Evolutionary conservation across 2,329 filamentous ascomycete genomes (phyloP), one percentile per base, ranked within the genome.

Genomic region (Fusarium acutatum): DNA sequence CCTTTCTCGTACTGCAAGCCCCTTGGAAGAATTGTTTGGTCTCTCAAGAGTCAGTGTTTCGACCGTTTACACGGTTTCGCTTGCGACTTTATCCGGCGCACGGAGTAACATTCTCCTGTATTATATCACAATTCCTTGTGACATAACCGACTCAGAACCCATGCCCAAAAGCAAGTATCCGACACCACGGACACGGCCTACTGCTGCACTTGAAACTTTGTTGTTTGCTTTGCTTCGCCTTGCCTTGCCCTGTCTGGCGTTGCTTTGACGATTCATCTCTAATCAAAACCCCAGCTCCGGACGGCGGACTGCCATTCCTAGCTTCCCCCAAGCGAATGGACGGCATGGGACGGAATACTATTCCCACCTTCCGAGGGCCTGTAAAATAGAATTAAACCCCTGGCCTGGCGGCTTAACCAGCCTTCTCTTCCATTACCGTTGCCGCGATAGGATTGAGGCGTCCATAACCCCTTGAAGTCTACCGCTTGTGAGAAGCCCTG

Each of bases 191-290:
- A 60, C 61, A 47, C 30, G 66, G 54, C 61, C 58, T 60, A 40
- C 24, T 60, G 49, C 66, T 64, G 49, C 30, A 35, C 64, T 53
- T 71, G 70, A 73, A 73, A 73, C 71, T 54, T 63, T 62, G 43
- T 50, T 72, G 37, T 72, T 64, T 71, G 35, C 61, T 35, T 41
- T 18, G 20, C 40, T n/a, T 41, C 14, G 24, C 43, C 18, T 44
- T 20, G 5, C 24, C 24, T 13, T 44, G 43, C 43, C 26, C 32
- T 52, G 32, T 18, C n/a, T 52, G 13, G 32, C 32, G 49, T 64
- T 71, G 32, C 60, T 71, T 71, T 67, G 61, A 64, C 44, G 50
- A 67, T 67, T 71, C 67, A 59, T 71, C 65, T 56, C 46, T 52
- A 63, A 62, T 47, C 49, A 49, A 15, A 46, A 46, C 54, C 46